Evolutionary conservation across 192 early-diverging fungal genomes (phyloP), one percentile per base, ranked within the genome.

Genomic region (Backusella macrospora): DNA sequence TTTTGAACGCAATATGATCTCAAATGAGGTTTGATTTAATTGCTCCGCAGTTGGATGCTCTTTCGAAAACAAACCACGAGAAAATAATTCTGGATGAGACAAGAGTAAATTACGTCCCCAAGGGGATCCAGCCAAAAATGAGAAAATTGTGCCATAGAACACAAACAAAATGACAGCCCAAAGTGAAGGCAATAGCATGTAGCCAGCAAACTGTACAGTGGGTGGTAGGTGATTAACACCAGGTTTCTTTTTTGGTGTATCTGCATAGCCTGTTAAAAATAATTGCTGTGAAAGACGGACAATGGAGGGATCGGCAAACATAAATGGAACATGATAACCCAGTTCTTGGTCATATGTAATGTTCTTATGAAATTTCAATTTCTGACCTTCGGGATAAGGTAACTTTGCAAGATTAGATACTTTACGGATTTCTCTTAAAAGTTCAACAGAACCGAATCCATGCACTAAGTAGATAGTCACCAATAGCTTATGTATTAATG

Each of bases 201-300:
- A 93, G 0, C 86, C 89, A 9, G 84, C 78, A 68, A 91, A 91
- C 34, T 91, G 90, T 16, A 88, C 80, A 3, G 87, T 78, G 5
- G 85, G 86, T 26, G 29, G 29, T 13, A 78, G 82, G 15, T 80
- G 62, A 2, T 67, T 39, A n/a, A 48, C 67, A 48, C 81, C 79
- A 18, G 84, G 80, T 71, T 80, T 70, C 63, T 78, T 75, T 0
- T 38, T 76, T 14, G 70, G 49, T 6, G 52, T 42, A 7, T 75
- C 72, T 23, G 81, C 83, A 47, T 85, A 79, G 59, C 83, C 77
- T 52, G 81, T 80, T 13, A 89, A 46, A 34, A 84, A 82, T 26
- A 87, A 15, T 65, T 89, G 84, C 40, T 89, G 90, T 1, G 85
- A 84, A 13, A 88, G 70, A 26, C 83, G 82, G 37, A 89, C 69